Evolutionary conservation across 768 basidiomycete species (phyloP).

Genomic region (Mycena galericulata): DNA sequence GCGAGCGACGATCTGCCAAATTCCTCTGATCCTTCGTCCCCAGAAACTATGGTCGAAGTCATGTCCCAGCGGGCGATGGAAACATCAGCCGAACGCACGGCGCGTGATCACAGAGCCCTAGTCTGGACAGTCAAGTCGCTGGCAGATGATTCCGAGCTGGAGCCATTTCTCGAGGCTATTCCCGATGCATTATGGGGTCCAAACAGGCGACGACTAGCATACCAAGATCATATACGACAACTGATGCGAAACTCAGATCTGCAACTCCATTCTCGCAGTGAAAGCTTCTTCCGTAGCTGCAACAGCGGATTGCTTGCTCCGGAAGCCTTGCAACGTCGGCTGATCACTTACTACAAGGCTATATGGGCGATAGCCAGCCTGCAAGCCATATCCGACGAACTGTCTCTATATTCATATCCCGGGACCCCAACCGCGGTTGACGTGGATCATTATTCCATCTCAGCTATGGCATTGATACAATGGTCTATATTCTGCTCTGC

Average conservation of each 20-base stretch:
- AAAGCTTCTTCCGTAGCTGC: neutral
- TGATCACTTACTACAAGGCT: neutral
- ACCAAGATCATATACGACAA: neutral
- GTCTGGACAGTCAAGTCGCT: constrained; percentile 6
- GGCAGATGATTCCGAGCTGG: neutral
- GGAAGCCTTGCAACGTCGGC: neutral
- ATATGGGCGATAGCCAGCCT: no score
- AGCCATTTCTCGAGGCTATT: constrained; percentile 11
- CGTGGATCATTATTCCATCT: no score
- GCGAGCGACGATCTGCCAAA: no score
- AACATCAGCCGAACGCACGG: neutral
- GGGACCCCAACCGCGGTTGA: no score
- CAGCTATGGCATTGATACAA: no score
- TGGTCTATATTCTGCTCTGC: no score
- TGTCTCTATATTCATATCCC: no score
- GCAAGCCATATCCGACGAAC: no score
- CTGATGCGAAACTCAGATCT: neutral
- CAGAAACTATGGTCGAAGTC: neutral
- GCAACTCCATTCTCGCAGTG: neutral
- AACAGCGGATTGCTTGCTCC: neutral
- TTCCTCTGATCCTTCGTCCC: no score
- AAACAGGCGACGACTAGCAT: neutral
- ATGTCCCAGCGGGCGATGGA: neutral
- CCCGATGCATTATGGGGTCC: neutral
- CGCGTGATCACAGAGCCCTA: neutral